A percentile compares a stretch with the other conserved stretches of the same genome.
phyloP scores from a whole-genome alignment of 2,329 filamentous ascomycete genomes.

The Aaosphaeria arxii region DNA sequence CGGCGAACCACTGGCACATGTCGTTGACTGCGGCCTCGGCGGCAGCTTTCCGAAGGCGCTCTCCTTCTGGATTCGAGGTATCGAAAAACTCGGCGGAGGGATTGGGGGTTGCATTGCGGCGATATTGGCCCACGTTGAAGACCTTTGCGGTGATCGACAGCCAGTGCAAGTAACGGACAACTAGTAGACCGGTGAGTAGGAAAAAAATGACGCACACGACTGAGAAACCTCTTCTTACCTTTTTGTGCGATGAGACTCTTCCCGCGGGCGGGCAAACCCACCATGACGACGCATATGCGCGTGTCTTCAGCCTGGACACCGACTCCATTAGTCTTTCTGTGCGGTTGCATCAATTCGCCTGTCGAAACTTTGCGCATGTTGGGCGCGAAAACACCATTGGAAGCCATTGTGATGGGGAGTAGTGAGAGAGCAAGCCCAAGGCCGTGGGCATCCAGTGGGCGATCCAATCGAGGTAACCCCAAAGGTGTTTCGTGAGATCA shows the following conservation, averaged over 20 bases:
- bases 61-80: constrained; percentile 82
- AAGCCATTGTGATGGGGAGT: constrained; percentile 23
- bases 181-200: constrained; percentile 19
- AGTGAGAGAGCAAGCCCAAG: constrained; percentile 18
- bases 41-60: constrained; percentile 80
- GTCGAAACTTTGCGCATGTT: constrained; percentile 40
- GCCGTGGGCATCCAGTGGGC: constrained; percentile 14
- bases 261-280: constrained; percentile 88
- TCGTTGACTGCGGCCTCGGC: constrained; percentile 89
- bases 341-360: constrained; percentile 45
- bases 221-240: constrained; percentile 55
- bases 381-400: constrained; percentile 37
- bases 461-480: constrained; percentile 11
- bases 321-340: constrained; percentile 55
- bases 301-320: constrained; percentile 91
- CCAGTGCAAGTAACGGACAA: constrained; percentile 84
- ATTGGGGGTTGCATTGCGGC: constrained; percentile 83
- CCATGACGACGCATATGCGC: constrained; percentile 98
- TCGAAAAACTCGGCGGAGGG: constrained; percentile 96
- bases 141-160: constrained; percentile 89
- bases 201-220: not conserved
- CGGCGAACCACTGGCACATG: constrained; percentile 89
- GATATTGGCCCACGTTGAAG: constrained; percentile 97
- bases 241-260: constrained; percentile 98
- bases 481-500: constrained; percentile 4